Percentiles rank a stretch among this genome's conserved stretches.
Conservation (phyloP, 345 rosid genomes). For the Citrus mangshanensis region DNA sequence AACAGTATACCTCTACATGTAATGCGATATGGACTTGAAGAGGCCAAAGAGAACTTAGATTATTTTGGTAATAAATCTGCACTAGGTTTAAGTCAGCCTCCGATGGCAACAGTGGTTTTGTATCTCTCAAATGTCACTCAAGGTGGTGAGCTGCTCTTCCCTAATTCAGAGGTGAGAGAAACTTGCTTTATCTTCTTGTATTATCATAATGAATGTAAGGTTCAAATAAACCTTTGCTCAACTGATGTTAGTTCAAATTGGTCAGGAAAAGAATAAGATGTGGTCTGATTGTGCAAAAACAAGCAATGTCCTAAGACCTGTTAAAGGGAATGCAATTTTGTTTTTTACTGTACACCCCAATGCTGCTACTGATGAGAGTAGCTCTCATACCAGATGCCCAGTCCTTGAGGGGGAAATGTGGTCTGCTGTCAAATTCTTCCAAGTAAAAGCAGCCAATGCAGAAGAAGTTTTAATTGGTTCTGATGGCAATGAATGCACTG, state of each 20-base stretch:
- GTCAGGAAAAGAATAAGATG: conserved; percentile 40
- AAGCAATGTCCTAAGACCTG: conserved; percentile 49
- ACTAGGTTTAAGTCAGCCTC: conserved; percentile 26
- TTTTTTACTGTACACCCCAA: conserved; percentile 64
- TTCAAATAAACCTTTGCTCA: background rate
- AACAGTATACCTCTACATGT: conserved; percentile 49
- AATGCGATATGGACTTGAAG: conserved; percentile 48
- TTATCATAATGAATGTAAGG: background rate
- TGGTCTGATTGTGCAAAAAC: conserved; percentile 60
- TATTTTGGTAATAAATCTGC: conserved; percentile 49
- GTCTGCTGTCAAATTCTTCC: conserved; percentile 64
- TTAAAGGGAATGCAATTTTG: conserved; percentile 74
- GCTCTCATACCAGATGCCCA: conserved; percentile 79
- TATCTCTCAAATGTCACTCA: conserved; percentile 66
- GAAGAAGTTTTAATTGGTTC: conserved; percentile 17
- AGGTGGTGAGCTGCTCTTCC: conserved; percentile 83
- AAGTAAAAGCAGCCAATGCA: conserved; percentile 29
- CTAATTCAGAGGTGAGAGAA: conserved; percentile 57
- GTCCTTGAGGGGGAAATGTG: conserved; percentile 67
- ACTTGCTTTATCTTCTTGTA: background rate
- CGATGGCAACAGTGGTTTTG: conserved; percentile 68
- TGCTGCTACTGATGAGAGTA: conserved; percentile 51
- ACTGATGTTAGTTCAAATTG: background rate
- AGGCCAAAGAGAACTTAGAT: conserved; percentile 36
- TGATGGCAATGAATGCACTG: conserved; percentile 49